These are phyloP conservation scores for Blechomonas ayalai DNA, from an alignment of 208 protist genomes.

Conservation along the genomic window DNA sequence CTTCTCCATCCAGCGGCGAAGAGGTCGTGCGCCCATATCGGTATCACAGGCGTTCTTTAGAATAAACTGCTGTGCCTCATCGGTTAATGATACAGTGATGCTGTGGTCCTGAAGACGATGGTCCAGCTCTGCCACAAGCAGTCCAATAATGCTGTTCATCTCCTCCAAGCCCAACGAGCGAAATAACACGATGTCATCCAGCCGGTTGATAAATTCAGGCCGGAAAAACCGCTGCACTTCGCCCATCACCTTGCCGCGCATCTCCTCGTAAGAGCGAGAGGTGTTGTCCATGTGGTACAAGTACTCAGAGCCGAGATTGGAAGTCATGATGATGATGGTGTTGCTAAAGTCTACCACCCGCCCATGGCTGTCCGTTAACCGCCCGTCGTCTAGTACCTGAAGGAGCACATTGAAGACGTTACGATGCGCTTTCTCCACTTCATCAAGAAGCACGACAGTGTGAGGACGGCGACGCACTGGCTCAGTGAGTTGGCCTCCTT, in stretches of 20 bases:
- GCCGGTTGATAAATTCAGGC: constrained; percentile 71
- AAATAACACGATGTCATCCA: constrained; percentile 72
- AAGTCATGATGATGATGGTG: constrained; percentile 93
- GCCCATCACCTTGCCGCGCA: constrained; percentile 26
- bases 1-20: constrained; percentile 86
- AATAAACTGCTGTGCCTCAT: constrained; percentile 65
- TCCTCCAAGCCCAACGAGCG: constrained; percentile 25
- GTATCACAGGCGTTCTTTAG: constrained; percentile 62
- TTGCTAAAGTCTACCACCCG: constrained; percentile 92
- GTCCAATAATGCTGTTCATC: constrained; percentile 34
- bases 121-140: constrained; percentile 56
- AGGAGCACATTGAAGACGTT: constrained; percentile 91
- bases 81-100: constrained; percentile 41
- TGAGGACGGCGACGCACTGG: constrained; percentile 91
- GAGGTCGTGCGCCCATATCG: constrained; percentile 87
- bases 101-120: constrained; percentile 49
- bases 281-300: constrained; percentile 50
- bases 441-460: constrained; percentile 94
- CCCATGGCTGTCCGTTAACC: constrained; percentile 92
- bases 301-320: constrained; percentile 83
- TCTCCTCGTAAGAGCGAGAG: constrained; percentile 20
- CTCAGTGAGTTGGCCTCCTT: constrained; percentile 95
- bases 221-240: constrained; percentile 43
- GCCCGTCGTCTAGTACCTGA: constrained; percentile 95
- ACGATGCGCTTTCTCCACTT: constrained; percentile 95